phyloP scores from a whole-genome alignment of 495 filamentous ascomycete species.

The Polyplosphaeria fusca region DNA sequence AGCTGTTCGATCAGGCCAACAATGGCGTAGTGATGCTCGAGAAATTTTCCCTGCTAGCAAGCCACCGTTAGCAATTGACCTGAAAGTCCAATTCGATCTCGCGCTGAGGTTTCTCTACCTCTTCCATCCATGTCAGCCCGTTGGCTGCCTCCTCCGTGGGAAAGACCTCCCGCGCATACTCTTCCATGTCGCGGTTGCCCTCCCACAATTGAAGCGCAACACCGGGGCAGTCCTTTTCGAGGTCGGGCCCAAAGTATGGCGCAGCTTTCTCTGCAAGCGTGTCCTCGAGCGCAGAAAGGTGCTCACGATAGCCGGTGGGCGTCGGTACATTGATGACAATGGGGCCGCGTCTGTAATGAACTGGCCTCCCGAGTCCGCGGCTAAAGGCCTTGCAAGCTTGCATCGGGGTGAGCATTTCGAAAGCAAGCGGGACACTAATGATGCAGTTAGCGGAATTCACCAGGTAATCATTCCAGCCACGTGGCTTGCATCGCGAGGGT shows the following conservation, averaged over 20 bases:
- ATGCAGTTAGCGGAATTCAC: constrained; percentile 3
- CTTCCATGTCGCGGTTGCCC: constrained; percentile 84
- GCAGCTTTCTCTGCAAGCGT: constrained; percentile 61
- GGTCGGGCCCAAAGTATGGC: constrained; percentile 66
- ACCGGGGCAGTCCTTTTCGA: constrained; percentile 60
- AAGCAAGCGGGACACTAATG: constrained; percentile 80
- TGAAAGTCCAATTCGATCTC: constrained; percentile 31
- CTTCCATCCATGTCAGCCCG: constrained; percentile 85
- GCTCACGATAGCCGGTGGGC: constrained; percentile 83
- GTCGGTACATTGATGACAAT: constrained; percentile 84
- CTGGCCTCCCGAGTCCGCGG: constrained; percentile 70
- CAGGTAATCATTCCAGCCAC: constrained; percentile 2
- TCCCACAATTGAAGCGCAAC: constrained; percentile 82
- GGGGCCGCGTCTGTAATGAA: constrained; percentile 70
- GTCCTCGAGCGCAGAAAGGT: constrained; percentile 68
- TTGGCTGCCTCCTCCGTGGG: constrained; percentile 92
- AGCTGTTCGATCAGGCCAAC: constrained; percentile 8
- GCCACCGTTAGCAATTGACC: constrained; percentile 26
- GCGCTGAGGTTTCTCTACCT: constrained; percentile 40
- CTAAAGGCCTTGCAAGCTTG: constrained; percentile 80
- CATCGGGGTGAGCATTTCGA: constrained; percentile 78
- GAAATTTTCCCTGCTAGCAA: constrained; percentile 6
- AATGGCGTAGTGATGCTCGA: constrained; percentile 22
- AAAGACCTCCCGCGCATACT: constrained; percentile 94
- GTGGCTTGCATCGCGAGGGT: constrained; percentile 6